Percentiles rank a stretch among this genome's conserved stretches.
Conservation (phyloP, 140 eudicot species). For the Stevia rebaudiana region DNA sequence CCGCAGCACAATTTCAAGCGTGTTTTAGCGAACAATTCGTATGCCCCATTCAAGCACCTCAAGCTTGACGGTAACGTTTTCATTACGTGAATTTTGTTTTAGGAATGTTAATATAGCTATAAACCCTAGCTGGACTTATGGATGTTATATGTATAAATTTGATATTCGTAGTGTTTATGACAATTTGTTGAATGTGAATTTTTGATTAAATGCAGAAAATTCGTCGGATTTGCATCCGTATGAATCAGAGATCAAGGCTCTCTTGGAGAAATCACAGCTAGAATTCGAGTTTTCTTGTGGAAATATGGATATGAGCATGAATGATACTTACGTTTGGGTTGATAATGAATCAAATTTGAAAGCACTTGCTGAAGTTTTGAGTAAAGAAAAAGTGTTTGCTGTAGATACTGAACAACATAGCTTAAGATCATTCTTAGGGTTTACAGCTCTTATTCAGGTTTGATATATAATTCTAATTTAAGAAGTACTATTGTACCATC, state of each 20-base stretch:
- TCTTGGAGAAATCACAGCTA: slow-evolving; percentile 44
- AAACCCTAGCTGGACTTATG: slow-evolving; percentile 28
- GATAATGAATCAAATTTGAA: slow-evolving; percentile 57
- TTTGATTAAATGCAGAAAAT: slow-evolving; percentile 27
- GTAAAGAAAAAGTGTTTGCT: slow-evolving; percentile 61
- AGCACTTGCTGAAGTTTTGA: slow-evolving; percentile 61
- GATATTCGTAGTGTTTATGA: neutral
- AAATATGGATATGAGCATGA: slow-evolving; percentile 34
- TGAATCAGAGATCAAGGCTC: slow-evolving; percentile 46
- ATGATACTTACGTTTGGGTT: slow-evolving; percentile 52
- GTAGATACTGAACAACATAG: slow-evolving; percentile 98
- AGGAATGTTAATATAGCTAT: neutral
- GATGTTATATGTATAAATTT: slow-evolving; percentile 1
- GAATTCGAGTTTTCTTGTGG: slow-evolving; percentile 29
- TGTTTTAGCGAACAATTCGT: slow-evolving; percentile 81
- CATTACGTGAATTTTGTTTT: neutral
- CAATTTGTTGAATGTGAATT: neutral
- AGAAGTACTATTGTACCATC: neutral
- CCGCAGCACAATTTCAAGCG: slow-evolving; percentile 66
- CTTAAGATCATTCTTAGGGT: slow-evolving; percentile 81
- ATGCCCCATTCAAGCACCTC: slow-evolving; percentile 68
- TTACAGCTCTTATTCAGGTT: slow-evolving; percentile 94
- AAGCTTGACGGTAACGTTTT: slow-evolving; percentile 40
- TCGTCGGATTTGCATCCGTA: slow-evolving; percentile 60
- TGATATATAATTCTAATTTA: neutral